A percentile compares a stretch with the other conserved stretches of the same genome.
Conservation (phyloP, 2,329 filamentous ascomycete species). For the Hirsutella thompsonii region DNA sequence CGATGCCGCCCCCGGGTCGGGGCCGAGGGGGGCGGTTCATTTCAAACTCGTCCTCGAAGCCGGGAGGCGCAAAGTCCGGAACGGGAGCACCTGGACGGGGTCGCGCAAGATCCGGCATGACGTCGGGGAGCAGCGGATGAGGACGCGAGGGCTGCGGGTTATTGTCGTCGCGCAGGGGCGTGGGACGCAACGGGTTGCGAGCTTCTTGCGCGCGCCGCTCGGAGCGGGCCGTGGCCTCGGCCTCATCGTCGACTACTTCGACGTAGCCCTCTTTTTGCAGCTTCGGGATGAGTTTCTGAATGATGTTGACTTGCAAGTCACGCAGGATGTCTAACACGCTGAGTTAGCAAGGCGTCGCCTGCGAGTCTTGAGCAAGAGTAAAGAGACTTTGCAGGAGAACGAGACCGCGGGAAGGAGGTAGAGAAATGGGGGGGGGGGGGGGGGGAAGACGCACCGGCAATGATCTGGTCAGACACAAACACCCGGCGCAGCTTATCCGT, state of each 20-base stretch:
- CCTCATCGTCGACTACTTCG: conserved; percentile 33
- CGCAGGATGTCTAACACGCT: conserved; percentile 44
- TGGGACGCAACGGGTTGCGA: conserved; percentile 15
- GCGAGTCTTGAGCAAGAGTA: too few relatives aligned
- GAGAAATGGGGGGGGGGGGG: too few relatives aligned
- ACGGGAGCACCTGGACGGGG: conserved; percentile 48
- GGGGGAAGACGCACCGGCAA: conserved; percentile 29
- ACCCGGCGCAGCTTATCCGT: conserved; percentile 38
- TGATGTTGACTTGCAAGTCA: conserved; percentile 63
- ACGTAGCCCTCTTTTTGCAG: conserved; percentile 70
- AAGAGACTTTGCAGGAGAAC: too few relatives aligned
- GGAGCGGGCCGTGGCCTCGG: conserved; percentile 26
- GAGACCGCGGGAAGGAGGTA: too few relatives aligned
- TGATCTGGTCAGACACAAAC: conserved; percentile 61
- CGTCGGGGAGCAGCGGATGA: conserved; percentile 48
- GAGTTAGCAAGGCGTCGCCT: background rate
- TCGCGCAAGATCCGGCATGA: conserved; percentile 43
- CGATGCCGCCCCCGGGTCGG: conserved; percentile 10
- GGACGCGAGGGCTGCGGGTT: conserved; percentile 58
- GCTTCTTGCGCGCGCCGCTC: conserved; percentile 27
- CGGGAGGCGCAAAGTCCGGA: conserved; percentile 71
- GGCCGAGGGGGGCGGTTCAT: conserved; percentile 56
- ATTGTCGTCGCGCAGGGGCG: conserved; percentile 20
- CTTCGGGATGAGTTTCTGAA: conserved; percentile 72
- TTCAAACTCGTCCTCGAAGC: conserved; percentile 88